These are phyloP conservation scores for Scalesia atractyloides DNA, from an alignment of 129 eudicot genomes.

Conservation along the genomic window DNA sequence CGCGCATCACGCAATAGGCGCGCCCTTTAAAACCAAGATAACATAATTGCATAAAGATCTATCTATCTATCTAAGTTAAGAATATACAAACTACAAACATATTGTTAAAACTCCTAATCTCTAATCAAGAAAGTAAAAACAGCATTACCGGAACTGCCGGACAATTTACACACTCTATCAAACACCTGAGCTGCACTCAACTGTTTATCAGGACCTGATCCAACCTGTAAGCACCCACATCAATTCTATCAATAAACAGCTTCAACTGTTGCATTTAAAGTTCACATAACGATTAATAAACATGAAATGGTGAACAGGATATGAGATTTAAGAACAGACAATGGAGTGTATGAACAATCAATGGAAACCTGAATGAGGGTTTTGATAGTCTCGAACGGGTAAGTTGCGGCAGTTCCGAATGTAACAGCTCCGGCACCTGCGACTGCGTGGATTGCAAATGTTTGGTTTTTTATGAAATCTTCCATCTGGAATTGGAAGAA, in stretches of 20 bases:
- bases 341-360: neutral
- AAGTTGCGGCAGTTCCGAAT: slow-evolving; percentile 59
- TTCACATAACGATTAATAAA: neutral
- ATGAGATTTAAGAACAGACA: neutral
- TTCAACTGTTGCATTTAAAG: neutral
- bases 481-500: slow-evolving; percentile 54
- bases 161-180: slow-evolving; percentile 58
- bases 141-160: slow-evolving; percentile 65
- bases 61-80: neutral
- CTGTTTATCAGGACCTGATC: slow-evolving; percentile 66
- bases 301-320: neutral
- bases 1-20: too few relatives aligned
- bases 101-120: neutral
- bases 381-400: slow-evolving; percentile 84
- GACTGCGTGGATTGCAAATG: slow-evolving; percentile 61
- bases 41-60: slow-evolving; percentile 3
- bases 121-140: neutral
- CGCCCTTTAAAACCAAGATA: neutral
- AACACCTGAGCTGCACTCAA: slow-evolving; percentile 58
- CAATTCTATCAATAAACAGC: neutral
- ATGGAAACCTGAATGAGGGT: slow-evolving; percentile 67
- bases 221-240: slow-evolving; percentile 56
- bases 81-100: neutral
- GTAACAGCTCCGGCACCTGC: slow-evolving; percentile 74
- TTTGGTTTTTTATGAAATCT: slow-evolving; percentile 60